Evolutionary conservation across 2,329 filamentous ascomycete species (phyloP).

Genomic region (Botrytis sinoallii): DNA sequence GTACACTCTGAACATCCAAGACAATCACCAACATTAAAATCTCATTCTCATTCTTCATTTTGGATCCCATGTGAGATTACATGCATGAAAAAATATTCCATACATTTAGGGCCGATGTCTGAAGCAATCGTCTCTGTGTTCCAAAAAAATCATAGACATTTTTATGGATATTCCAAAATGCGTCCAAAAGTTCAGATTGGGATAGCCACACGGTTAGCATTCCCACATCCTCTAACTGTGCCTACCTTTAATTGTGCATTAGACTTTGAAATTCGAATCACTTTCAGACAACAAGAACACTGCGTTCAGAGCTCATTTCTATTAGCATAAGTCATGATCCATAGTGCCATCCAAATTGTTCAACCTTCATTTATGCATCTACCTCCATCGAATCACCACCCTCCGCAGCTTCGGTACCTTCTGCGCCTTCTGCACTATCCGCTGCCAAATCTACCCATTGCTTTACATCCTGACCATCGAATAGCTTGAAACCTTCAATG

Average conservation of each 20-base stretch:
- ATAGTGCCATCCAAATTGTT: neutral
- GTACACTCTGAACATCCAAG: neutral
- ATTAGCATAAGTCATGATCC: slow-evolving; percentile 3
- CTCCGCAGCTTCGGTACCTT: slow-evolving; percentile 35
- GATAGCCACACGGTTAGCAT: neutral
- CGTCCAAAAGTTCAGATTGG: no score
- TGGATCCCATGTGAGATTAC: neutral
- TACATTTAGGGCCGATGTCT: neutral
- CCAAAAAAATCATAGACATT: neutral
- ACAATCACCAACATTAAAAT: neutral
- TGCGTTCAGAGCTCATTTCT: neutral
- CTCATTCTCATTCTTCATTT: neutral
- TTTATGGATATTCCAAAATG: neutral
- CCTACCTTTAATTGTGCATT: neutral
- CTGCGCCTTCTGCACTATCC: slow-evolving; percentile 48
- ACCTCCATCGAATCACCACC: slow-evolving; percentile 44
- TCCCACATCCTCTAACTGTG: neutral
- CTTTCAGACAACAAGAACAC: neutral
- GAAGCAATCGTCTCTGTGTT: neutral
- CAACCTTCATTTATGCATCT: slow-evolving; percentile 36
- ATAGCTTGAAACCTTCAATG: slow-evolving; percentile 82
- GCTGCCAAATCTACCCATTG: slow-evolving; percentile 76
- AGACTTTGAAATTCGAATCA: neutral
- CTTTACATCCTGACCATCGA: slow-evolving; percentile 83
- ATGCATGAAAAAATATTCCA: neutral